phyloP scores from a whole-genome alignment of 352 stramenopile species.

The Phytophthora aleatoria region DNA sequence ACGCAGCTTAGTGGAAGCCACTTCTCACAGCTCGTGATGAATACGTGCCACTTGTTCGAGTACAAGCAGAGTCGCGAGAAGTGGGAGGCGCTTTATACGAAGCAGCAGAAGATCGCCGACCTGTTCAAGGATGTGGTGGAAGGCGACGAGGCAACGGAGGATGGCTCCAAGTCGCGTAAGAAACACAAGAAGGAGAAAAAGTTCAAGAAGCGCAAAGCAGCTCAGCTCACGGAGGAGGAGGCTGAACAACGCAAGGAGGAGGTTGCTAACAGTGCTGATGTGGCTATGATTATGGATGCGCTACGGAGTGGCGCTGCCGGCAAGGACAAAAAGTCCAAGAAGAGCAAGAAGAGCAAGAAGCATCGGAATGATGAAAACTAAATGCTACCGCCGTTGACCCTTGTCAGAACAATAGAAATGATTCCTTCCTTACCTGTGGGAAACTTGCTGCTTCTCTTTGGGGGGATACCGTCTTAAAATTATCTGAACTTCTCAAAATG shows the following conservation, averaged over 20 bases:
- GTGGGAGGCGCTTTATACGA: conserved; percentile 75
- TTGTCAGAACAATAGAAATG: conserved; percentile 20
- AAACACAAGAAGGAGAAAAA: conserved; percentile 50
- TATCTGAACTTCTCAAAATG: too few relatives aligned
- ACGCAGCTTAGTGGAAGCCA: conserved; percentile 75
- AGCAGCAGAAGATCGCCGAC: conserved; percentile 81
- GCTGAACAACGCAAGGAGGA: conserved; percentile 39
- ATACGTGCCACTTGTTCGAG: conserved; percentile 79
- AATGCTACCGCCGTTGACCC: neutral
- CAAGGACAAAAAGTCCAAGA: conserved; percentile 50
- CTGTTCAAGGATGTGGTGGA: conserved; percentile 80
- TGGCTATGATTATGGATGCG: conserved; percentile 72
- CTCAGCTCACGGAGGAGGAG: conserved; percentile 28
- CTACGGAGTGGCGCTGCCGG: conserved; percentile 42
- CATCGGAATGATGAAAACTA: conserved; percentile 31
- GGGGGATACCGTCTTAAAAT: too few relatives aligned
- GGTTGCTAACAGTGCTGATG: conserved; percentile 50
- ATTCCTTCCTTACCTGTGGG: too few relatives aligned
- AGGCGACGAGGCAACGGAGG: conserved; percentile 23
- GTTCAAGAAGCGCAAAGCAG: conserved; percentile 52
- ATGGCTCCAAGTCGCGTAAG: conserved; percentile 24
- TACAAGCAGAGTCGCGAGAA: conserved; percentile 82
- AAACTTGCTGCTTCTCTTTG: too few relatives aligned
- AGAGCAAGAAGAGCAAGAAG: conserved; percentile 58
- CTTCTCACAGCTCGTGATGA: conserved; percentile 85